A percentile compares a stretch with the other conserved stretches of the same genome.
Evolutionary conservation across 768 basidiomycete genomes (phyloP).

Genomic region (Agaricus blazei): DNA sequence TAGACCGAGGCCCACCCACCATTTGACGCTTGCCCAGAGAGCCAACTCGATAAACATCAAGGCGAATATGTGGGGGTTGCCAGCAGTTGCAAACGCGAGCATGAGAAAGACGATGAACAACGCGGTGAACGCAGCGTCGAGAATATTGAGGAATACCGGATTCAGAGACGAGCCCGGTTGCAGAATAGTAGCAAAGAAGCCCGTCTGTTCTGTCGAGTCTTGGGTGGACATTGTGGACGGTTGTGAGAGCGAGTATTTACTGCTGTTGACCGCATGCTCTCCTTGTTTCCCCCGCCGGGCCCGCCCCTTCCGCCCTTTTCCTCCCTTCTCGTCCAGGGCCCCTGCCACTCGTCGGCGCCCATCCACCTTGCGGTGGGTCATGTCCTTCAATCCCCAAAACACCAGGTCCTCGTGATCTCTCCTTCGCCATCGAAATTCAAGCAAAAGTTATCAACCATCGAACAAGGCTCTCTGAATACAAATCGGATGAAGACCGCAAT

Average conservation of each 20-base stretch:
- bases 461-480: constrained; percentile 43
- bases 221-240: constrained; percentile 3
- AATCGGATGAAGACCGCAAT: constrained; percentile 28
- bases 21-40: constrained; percentile 79
- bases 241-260: constrained; percentile 5
- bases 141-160: constrained; percentile 57
- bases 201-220: constrained; percentile 7
- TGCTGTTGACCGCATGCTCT: constrained; percentile 20
- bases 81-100: constrained; percentile 55
- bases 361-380: constrained; percentile 61
- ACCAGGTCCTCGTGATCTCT: constrained; percentile 43
- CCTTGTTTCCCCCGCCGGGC: constrained; percentile 27
- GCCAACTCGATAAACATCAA: constrained; percentile 61
- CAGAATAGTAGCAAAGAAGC: constrained; percentile 55
- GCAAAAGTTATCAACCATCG: constrained; percentile 34
- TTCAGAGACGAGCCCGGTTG: constrained; percentile 74
- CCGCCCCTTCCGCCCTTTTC: constrained; percentile 50
- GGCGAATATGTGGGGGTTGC: constrained; percentile 63
- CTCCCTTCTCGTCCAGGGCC: constrained; percentile 58
- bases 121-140: constrained; percentile 55
- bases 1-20: constrained; percentile 37
- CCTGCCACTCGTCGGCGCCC: constrained; percentile 63
- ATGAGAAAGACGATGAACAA: constrained; percentile 56
- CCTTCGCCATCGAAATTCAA: constrained; percentile 45
- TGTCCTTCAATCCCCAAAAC: constrained; percentile 24